phyloP scores from a whole-genome alignment of 257 asterid genomes.

The Ilex asprella region DNA sequence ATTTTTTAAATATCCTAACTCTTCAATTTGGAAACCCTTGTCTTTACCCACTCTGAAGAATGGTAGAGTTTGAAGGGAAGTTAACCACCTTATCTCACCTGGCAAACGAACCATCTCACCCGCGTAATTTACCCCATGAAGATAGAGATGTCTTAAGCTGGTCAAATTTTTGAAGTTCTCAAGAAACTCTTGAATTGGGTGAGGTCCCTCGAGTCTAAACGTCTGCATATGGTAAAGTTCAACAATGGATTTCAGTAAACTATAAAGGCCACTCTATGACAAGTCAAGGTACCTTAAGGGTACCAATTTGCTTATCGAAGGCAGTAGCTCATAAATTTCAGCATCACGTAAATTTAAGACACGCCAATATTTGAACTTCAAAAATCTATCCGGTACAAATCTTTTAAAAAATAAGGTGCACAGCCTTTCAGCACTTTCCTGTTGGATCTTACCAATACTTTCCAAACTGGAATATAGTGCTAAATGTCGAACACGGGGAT shows the following conservation, averaged over 20 bases:
- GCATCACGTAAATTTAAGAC: neutral
- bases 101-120: neutral
- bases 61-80: too few relatives aligned
- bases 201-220: neutral
- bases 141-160: neutral
- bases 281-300: neutral
- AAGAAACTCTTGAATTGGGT: too few relatives aligned
- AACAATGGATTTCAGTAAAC: neutral
- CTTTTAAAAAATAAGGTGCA: neutral
- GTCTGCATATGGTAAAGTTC: neutral
- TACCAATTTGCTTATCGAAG: neutral
- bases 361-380: neutral
- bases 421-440: neutral
- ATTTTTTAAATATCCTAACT: slow-evolving; percentile 19
- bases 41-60: slow-evolving; percentile 4
- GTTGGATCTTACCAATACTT: neutral
- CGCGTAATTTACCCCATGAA: too few relatives aligned
- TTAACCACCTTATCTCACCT: slow-evolving; percentile 11
- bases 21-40: slow-evolving; percentile 16
- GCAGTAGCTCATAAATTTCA: neutral
- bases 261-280: neutral
- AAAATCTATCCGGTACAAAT: neutral
- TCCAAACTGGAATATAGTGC: neutral
- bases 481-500: neutral
- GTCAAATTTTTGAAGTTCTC: neutral